These are phyloP conservation scores for Metschnikowia amazonensis DNA, from an alignment of 805 yeast genomes.

Conservation along the genomic window DNA sequence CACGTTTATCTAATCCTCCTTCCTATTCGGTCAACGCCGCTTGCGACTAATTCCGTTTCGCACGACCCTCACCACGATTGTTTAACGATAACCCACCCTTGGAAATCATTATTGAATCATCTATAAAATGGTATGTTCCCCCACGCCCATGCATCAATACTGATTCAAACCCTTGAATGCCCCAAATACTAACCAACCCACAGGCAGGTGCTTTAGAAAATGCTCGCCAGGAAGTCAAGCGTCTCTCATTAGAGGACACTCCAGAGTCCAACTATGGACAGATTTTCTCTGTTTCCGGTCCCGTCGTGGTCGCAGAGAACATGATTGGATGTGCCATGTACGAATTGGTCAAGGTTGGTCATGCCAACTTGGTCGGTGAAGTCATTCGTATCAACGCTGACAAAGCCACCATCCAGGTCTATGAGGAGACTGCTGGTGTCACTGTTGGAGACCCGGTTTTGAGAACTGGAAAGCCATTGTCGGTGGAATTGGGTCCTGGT, in stretches of 20 bases:
- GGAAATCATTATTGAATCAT: neutral
- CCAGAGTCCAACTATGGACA: slow-evolving; percentile 80
- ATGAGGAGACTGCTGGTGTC: slow-evolving; percentile 99
- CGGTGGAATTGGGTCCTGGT: slow-evolving; percentile 99
- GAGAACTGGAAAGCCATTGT: slow-evolving; percentile 97
- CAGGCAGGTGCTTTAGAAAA: slow-evolving; percentile 96
- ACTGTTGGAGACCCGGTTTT: slow-evolving; percentile 98
- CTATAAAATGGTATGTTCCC: slow-evolving; percentile 12
- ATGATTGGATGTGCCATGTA: slow-evolving; percentile 99
- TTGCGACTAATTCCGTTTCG: slow-evolving; percentile 5
- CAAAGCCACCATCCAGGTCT: slow-evolving; percentile 97
- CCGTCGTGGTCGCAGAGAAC: slow-evolving; percentile 95
- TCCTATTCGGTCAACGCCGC: slow-evolving; percentile 11
- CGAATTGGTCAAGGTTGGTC: slow-evolving; percentile 97
- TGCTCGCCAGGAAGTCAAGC: slow-evolving; percentile 90
- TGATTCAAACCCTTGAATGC: no score
- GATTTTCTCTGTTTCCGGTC: slow-evolving; percentile 95
- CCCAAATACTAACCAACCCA: slow-evolving; percentile 7
- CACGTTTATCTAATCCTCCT: slow-evolving; percentile 6
- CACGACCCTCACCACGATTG: slow-evolving; percentile 8
- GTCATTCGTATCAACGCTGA: slow-evolving; percentile 95
- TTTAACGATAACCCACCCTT: slow-evolving; percentile 5
- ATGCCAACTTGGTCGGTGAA: slow-evolving; percentile 95
- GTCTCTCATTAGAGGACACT: slow-evolving; percentile 69
- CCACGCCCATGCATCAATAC: neutral